Evolutionary conservation across 805 yeast species (phyloP), one percentile per base, ranked within the genome.

Genomic region (Candida anglica): DNA sequence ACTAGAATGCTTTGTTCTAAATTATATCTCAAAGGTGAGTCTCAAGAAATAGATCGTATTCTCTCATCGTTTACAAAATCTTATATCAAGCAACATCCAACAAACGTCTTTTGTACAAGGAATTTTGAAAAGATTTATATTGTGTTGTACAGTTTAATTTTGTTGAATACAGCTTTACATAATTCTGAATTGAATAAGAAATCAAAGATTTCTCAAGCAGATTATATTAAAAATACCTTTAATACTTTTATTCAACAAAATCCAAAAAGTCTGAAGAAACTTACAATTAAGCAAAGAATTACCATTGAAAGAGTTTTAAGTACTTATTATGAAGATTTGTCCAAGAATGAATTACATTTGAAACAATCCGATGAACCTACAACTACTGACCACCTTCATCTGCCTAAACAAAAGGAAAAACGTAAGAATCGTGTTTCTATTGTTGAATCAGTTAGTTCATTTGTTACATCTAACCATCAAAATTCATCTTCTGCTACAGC

Each of bases 1-100:
- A 66, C 87, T 13, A 62, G 87, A 20, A 55, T 56, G 28, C 60
- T 86, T 20, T 86, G 94, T 44, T 69, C 72, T 24, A 74, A 69
- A 43, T 51, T 86, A n/a, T 82, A 81, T 56, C 69, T 87, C 47
- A 77, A 77, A 48, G 95, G 91, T 5, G 95, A 87, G 58, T 78
- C 93, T 3, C 89, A 83, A 47, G 83, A 81, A 47, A 77, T 86
- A 33, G 93, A 86, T 56, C 70, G 85, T 31, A 72, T 86, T 19
- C 60, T 87, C 36, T 80, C 82, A 28, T 69, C 79, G 3, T 80
- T 85, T 49, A 74, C 93, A 14, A 64, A 66, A 33, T 72, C 79
- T 34, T 86, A 89, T 80, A 60, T 66, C 15, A 53, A 53, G 19
- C 72, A 55, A 61, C 76, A 63, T 59, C 73, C 68, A 15, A 59